These are phyloP conservation scores for Plantago rigida DNA, from an alignment of 305 asterid species.

Conservation along the genomic window DNA sequence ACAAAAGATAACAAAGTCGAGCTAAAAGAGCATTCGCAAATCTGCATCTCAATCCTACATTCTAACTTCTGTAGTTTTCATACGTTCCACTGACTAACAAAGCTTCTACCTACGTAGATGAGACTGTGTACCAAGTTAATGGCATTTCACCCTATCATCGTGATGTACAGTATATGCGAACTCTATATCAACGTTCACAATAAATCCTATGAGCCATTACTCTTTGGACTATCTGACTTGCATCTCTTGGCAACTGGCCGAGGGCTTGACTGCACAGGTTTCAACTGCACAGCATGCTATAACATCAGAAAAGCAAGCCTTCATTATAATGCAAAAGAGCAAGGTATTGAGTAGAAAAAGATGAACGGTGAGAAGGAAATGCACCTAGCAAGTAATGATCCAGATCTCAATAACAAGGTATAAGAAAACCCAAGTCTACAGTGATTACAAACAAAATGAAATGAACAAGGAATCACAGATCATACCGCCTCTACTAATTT, in stretches of 20 bases:
- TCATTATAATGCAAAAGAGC: constrained; percentile 1
- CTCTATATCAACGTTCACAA: background rate
- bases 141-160: constrained; percentile 6
- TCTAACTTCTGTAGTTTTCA: constrained; percentile 17
- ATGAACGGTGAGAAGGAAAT: background rate
- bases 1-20: background rate
- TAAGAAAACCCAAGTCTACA: background rate
- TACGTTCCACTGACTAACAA: background rate
- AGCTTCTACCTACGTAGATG: background rate
- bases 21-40: constrained; percentile 3
- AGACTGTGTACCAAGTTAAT: background rate
- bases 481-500: constrained; percentile 70
- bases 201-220: constrained; percentile 24
- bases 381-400: constrained; percentile 3
- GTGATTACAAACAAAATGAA: background rate
- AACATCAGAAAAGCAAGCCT: constrained; percentile 6
- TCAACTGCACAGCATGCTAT: constrained; percentile 36
- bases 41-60: constrained; percentile 16
- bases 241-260: constrained; percentile 43
- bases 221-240: constrained; percentile 31
- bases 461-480: constrained; percentile 9
- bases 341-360: background rate
- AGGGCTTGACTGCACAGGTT: constrained; percentile 19
- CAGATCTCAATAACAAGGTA: background rate
- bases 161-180: background rate